These are phyloP conservation scores for Malus sieversii DNA, from an alignment of 306 rosid species.

Conservation along the genomic window DNA sequence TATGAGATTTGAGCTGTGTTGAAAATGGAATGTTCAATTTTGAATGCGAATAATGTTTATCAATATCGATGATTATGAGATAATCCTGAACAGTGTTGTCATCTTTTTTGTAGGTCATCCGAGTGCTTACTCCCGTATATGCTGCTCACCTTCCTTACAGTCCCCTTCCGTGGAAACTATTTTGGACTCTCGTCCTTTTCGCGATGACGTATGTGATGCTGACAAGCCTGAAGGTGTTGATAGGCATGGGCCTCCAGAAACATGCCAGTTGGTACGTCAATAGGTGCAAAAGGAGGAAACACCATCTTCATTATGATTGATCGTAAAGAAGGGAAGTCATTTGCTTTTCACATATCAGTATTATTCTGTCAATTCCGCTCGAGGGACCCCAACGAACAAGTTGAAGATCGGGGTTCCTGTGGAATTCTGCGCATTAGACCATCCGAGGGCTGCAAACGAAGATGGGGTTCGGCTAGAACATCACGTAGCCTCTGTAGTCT, in stretches of 20 bases:
- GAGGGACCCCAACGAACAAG: not conserved
- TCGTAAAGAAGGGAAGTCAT: not conserved
- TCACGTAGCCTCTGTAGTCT: conserved; percentile 9
- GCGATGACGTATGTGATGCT: conserved; percentile 78
- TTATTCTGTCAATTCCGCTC: not conserved
- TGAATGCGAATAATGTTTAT: not conserved
- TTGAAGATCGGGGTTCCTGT: not conserved
- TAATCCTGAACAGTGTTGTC: not conserved
- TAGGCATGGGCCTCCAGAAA: conserved; percentile 70
- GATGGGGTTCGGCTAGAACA: not conserved
- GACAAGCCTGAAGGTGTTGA: conserved; percentile 81
- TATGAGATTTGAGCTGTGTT: not conserved
- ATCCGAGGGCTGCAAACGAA: conserved; percentile 3
- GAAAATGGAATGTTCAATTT: not conserved
- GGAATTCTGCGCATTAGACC: not conserved
- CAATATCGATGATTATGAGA: not conserved
- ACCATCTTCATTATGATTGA: conserved; percentile 77
- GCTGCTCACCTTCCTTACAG: conserved; percentile 64
- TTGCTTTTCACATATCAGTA: not conserved
- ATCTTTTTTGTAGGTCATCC: conserved; percentile 56
- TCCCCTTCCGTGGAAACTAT: conserved; percentile 71
- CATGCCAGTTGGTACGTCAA: conserved; percentile 83
- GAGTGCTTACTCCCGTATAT: conserved; percentile 90
- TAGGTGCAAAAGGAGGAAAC: conserved; percentile 68
- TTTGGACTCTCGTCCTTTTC: conserved; percentile 49